These are phyloP conservation scores for Erythrobasidium hasegawianum DNA, from an alignment of 1,284 basidiomycete species.

Conservation along the genomic window DNA sequence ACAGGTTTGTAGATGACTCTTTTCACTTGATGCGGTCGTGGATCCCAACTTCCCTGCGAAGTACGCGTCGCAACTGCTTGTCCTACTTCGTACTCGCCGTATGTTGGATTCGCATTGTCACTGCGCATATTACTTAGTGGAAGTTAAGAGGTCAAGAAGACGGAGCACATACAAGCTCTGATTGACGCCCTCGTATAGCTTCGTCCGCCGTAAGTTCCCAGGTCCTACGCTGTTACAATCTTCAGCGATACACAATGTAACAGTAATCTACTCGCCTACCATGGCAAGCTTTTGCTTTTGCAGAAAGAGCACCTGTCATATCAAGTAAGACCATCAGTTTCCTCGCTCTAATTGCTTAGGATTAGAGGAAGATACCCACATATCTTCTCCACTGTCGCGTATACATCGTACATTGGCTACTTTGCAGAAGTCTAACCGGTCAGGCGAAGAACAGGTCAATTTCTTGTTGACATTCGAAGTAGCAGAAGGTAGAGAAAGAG, in stretches of 20 bases:
- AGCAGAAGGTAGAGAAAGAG: neutral
- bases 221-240: conserved; percentile 18
- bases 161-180: conserved; percentile 15
- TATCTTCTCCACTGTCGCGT: neutral
- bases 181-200: conserved; percentile 20
- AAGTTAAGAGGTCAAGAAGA: neutral
- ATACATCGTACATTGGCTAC: conserved; percentile 1
- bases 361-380: neutral
- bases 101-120: conserved; percentile 6
- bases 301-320: neutral
- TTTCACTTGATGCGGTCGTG: conserved; percentile 19
- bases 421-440: conserved; percentile 21
- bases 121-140: neutral
- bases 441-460: neutral
- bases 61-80: conserved; percentile 22
- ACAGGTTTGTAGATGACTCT: conserved; percentile 33
- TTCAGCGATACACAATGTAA: neutral
- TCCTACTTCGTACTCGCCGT: conserved; percentile 32
- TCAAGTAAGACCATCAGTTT: neutral
- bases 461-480: neutral
- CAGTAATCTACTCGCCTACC: neutral
- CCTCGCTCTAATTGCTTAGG: no score
- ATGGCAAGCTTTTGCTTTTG: neutral
- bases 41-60: conserved; percentile 15
- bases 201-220: conserved; percentile 10